Base-by-base conservation (phyloP, 768 basidiomycete genomes). In the Atractiella rhizophila region DNA sequence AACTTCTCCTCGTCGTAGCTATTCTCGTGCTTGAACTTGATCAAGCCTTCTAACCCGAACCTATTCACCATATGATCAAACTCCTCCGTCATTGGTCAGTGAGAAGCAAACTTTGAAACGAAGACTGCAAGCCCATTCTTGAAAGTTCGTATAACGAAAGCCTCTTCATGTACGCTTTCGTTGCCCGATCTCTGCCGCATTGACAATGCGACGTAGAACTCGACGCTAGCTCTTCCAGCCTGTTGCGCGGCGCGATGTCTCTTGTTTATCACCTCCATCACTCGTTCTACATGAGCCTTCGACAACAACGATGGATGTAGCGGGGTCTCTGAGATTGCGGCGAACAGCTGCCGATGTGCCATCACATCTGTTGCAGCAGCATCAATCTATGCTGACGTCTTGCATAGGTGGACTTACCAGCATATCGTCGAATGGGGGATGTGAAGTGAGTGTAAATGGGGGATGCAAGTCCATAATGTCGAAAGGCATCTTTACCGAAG, bases 371-470 rank as follows among this genome's bases (percentile, higher is more conserved):
- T n/a, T n/a, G n/a, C n/a, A n/a, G n/a, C n/a, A n/a, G n/a, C n/a
- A n/a, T n/a, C n/a, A 16, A 30, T 12, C 12, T 12, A 30, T 12
- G 29, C 12, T 16, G 29, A 30, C 29, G 29, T 30, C 29, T 25
- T 21, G 33, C 33, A 18, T 21, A 25, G 66, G n/a, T n/a, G 47
- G 50, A 77, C 78, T 85, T 16, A n/a, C n/a, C n/a, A n/a, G 88
- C 86, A 56, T 91, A 98, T 42, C 91, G 71, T 42, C 91, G 68
- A 51, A 98, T 98, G 1, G 91, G 91, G 56, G 83, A 88, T 29
- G 88, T 94, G 56, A 96, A 96, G 57, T 96, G 91, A 0, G 91
- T 98, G 57, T 96, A 98, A 42, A 98, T 98, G 0, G 78, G 69
- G 56, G 72, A 85, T 0, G 91, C 91, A n/a, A 98, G 68, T 29